Conservation (phyloP, 1,284 basidiomycete species). For the Serendipita sp. region DNA sequence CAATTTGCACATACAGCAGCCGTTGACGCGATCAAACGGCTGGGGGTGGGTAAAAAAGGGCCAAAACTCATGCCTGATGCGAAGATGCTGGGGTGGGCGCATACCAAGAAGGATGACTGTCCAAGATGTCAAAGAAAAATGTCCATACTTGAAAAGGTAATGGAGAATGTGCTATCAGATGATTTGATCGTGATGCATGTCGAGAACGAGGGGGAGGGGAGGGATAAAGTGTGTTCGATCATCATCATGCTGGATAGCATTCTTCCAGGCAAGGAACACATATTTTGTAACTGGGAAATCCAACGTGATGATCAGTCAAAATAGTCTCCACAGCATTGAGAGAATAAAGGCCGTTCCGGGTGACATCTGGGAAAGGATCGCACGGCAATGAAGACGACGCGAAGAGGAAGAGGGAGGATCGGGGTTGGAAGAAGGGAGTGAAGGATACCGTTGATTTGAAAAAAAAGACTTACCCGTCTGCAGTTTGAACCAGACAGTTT, state of each 20-base stretch:
- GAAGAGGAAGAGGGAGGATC: background rate
- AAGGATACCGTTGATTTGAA: background rate
- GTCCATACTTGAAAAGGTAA: too few relatives aligned
- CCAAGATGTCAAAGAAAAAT: background rate
- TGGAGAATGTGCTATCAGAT: too few relatives aligned
- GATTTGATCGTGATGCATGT: background rate
- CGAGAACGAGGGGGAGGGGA: background rate
- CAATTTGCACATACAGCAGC: too few relatives aligned
- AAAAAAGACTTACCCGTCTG: background rate
- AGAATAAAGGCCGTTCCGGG: background rate
- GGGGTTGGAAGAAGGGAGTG: background rate
- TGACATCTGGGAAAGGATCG: background rate
- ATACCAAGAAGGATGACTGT: background rate
- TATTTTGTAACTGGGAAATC: background rate
- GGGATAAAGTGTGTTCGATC: background rate
- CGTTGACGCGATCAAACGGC: too few relatives aligned
- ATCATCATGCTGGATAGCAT: background rate
- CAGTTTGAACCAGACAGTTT: background rate
- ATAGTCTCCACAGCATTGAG: background rate
- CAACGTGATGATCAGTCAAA: background rate
- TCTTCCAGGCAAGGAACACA: constrained; percentile 3
- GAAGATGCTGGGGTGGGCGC: too few relatives aligned
- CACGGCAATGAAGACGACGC: background rate
- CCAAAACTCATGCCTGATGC: too few relatives aligned
- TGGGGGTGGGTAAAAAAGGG: too few relatives aligned